A percentile compares a stretch with the other conserved stretches of the same genome.
Conservation (phyloP, 768 basidiomycete genomes). For the Trametes meyenii region DNA sequence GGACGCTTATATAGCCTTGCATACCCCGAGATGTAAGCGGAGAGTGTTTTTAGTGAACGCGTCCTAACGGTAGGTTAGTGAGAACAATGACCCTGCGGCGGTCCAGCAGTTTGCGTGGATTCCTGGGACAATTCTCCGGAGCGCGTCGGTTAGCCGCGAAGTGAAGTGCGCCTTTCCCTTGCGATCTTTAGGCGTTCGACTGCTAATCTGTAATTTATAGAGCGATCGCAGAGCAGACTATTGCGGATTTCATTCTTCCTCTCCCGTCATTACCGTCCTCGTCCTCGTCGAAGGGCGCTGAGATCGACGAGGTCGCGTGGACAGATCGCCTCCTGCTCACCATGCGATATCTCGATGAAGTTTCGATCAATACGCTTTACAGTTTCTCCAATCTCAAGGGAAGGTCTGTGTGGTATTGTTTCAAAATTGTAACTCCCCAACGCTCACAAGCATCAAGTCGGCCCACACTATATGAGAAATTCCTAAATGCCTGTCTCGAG, state of each 20-base stretch:
- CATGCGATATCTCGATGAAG: slow-evolving; percentile 67
- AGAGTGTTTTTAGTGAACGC: background rate
- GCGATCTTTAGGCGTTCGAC: background rate
- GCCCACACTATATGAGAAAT: slow-evolving; percentile 71
- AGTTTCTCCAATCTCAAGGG: slow-evolving; percentile 64
- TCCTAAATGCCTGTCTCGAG: slow-evolving; percentile 70
- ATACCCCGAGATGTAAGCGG: slow-evolving; percentile 84
- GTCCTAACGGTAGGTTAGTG: slow-evolving; percentile 48
- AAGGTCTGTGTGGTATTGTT: slow-evolving; percentile 47
- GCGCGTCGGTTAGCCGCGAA: slow-evolving; percentile 54
- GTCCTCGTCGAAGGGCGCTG: slow-evolving; percentile 48
- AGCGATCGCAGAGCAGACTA: slow-evolving; percentile 62
- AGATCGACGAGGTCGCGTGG: slow-evolving; percentile 83
- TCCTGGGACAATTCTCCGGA: slow-evolving; percentile 69
- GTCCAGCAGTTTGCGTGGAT: slow-evolving; percentile 91
- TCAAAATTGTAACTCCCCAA: background rate
- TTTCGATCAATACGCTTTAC: slow-evolving; percentile 58
- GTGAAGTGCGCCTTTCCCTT: slow-evolving; percentile 49
- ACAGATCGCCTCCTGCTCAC: slow-evolving; percentile 78
- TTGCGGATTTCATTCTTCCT: slow-evolving; percentile 82
- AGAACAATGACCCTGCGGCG: slow-evolving; percentile 74
- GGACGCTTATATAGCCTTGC: slow-evolving; percentile 81
- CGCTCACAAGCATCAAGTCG: slow-evolving; percentile 39
- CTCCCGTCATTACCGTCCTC: slow-evolving; percentile 55
- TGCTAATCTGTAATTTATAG: slow-evolving; percentile 35